phyloP scores from a whole-genome alignment of 257 asterid species.

The Perilla frutescens region DNA sequence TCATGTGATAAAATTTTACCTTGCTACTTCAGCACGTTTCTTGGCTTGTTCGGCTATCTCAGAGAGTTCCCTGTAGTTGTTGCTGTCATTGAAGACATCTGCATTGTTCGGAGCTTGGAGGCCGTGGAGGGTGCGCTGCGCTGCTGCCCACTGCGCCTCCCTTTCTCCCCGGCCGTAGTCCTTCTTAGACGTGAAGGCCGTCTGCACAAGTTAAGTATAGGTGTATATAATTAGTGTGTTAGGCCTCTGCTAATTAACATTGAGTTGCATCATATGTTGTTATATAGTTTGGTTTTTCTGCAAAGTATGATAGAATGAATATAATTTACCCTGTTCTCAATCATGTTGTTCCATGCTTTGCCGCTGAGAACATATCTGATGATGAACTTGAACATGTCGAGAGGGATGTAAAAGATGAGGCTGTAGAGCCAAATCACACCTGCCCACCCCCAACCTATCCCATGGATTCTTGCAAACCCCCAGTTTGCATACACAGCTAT shows the following conservation, averaged over 20 bases:
- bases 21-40: constrained; percentile 63
- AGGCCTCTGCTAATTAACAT: too few relatives aligned
- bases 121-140: constrained; percentile 59
- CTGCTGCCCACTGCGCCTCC: constrained; percentile 63
- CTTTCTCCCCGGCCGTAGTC: constrained; percentile 61
- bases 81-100: constrained; percentile 39
- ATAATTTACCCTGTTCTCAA: constrained; percentile 47
- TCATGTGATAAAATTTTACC: constrained; percentile 18
- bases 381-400: constrained; percentile 58
- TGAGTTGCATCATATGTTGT: too few relatives aligned
- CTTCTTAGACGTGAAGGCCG: constrained; percentile 58
- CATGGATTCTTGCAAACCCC: constrained; percentile 56
- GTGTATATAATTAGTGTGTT: too few relatives aligned
- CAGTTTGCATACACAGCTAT: constrained; percentile 59
- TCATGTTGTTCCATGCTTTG: constrained; percentile 58
- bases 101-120: constrained; percentile 42
- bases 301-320: too few relatives aligned
- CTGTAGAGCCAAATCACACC: constrained; percentile 63
- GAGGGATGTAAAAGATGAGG: constrained; percentile 51
- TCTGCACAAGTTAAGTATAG: constrained; percentile 28
- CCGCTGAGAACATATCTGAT: constrained; percentile 51
- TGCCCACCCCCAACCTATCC: constrained; percentile 72
- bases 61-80: constrained; percentile 54
- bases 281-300: too few relatives aligned
- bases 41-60: constrained; percentile 65